Base-by-base conservation (phyloP, 2,329 filamentous ascomycete species). In the Phialophora tarda region DNA sequence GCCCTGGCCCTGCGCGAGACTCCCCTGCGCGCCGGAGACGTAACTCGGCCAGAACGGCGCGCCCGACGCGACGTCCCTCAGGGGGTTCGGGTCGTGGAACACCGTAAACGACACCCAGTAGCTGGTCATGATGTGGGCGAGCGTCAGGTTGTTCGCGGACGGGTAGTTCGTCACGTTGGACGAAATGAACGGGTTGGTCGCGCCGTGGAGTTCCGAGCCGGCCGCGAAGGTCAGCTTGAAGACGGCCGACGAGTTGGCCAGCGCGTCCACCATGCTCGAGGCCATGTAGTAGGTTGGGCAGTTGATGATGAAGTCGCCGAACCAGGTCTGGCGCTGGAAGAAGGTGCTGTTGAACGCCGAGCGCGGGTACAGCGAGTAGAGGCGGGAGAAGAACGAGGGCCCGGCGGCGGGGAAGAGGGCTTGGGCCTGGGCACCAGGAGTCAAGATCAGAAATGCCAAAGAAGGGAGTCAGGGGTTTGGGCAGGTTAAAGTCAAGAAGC, bases 261-360 rank as follows among this genome's bases (percentile, higher is more conserved):
- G 57, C 12, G 54, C 30, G 30, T 64, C 62, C 21, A 64, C 62
- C 62, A 64, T 64, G 53, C 51, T 50, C 30, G 62, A 64, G 4
- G 63, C 63, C 63, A 65, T 65, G 57, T 65, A 65, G 63, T 62
- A 62, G 26, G 63, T 65, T 28, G 63, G 63, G 63, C 78, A 80
- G 59, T 75, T 75, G 69, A 82, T 81, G 41, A 81, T 78, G 66
- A 77, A 80, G 67, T 82, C 80, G 7, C 80, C 80, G 66, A 80
- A 82, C 71, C 75, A 76, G 1, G 73, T 73, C 54, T 75, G 71
- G 4, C 78, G 73, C 59, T 78, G 78, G 67, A 72, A 80, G 65
- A 79, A 76, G 8, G 62, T 64, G 54, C 62, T 64, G 62, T 64
- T 64, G 62, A 64, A 64, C n/a, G 41, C 10, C 44, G 75, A 78